These are phyloP conservation scores for Xylariaceae sp. DNA, from an alignment of 2,329 filamentous ascomycete species.

Conservation along the genomic window DNA sequence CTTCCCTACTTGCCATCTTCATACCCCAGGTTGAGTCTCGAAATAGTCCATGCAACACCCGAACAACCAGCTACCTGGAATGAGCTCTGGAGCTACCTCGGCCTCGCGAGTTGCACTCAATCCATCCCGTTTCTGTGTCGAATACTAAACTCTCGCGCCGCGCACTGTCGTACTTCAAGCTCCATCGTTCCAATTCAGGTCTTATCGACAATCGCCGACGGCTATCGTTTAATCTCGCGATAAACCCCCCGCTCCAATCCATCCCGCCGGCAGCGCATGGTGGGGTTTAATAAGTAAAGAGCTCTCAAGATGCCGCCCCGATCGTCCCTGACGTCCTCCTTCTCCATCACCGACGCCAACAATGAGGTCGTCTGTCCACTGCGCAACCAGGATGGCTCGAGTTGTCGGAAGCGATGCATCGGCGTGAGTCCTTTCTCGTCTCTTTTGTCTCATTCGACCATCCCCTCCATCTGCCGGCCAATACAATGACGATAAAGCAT, in stretches of 20 bases:
- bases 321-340: slow-evolving; percentile 80
- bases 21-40: slow-evolving; percentile 26
- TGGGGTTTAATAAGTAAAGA: slow-evolving; percentile 35
- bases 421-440: slow-evolving; percentile 66
- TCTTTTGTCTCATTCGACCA: background rate
- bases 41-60: slow-evolving; percentile 43
- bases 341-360: slow-evolving; percentile 84
- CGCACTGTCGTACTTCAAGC: slow-evolving; percentile 9
- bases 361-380: slow-evolving; percentile 97
- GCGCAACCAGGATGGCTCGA: slow-evolving; percentile 91
- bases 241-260: slow-evolving; percentile 33
- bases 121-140: slow-evolving; percentile 11
- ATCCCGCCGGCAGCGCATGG: slow-evolving; percentile 42
- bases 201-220: slow-evolving; percentile 16
- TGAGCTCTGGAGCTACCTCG: slow-evolving; percentile 36
- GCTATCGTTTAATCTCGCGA: slow-evolving; percentile 24
- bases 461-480: background rate
- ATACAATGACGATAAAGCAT: slow-evolving; percentile 1
- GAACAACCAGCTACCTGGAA: slow-evolving; percentile 27
- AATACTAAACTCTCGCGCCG: slow-evolving; percentile 22
- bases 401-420: slow-evolving; percentile 94
- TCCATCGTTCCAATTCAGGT: slow-evolving; percentile 9
- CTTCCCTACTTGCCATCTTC: slow-evolving; percentile 10
- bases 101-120: slow-evolving; percentile 8
- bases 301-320: slow-evolving; percentile 78